A percentile compares a stretch with the other conserved stretches of the same genome.
phyloP scores from a whole-genome alignment of 176 grass and related monocot genomes.

The Carex myosuroides region DNA sequence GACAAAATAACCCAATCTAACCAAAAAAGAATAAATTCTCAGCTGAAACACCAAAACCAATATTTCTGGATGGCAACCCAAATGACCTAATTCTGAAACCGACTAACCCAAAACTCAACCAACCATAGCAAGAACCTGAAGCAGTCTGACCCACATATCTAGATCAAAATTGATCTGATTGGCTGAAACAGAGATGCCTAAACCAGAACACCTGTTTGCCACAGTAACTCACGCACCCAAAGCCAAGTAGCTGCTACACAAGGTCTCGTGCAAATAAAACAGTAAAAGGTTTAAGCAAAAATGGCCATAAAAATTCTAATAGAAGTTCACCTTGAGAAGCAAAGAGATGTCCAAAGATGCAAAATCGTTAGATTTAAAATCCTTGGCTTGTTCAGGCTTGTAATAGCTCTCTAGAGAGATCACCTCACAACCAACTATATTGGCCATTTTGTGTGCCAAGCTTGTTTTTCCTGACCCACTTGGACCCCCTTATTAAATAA shows the following conservation, averaged over 20 bases:
- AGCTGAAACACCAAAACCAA: background rate
- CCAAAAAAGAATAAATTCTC: background rate
- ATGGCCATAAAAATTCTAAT: background rate
- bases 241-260: background rate
- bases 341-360: conserved; percentile 88
- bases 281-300: background rate
- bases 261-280: background rate
- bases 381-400: conserved; percentile 92
- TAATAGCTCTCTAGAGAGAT: conserved; percentile 98
- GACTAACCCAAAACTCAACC: background rate
- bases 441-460: conserved; percentile 97
- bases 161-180: background rate
- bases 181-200: background rate
- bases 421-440: conserved; percentile 99
- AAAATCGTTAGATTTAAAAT: conserved; percentile 98
- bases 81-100: background rate
- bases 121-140: background rate
- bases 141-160: background rate
- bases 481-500: conserved; percentile 56
- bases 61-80: background rate
- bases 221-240: background rate
- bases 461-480: conserved; percentile 98
- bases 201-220: background rate
- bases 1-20: background rate
- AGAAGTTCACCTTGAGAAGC: conserved; percentile 57